phyloP scores from a whole-genome alignment of 108 stramenopile genomes.

The Epithemia pelagica region DNA sequence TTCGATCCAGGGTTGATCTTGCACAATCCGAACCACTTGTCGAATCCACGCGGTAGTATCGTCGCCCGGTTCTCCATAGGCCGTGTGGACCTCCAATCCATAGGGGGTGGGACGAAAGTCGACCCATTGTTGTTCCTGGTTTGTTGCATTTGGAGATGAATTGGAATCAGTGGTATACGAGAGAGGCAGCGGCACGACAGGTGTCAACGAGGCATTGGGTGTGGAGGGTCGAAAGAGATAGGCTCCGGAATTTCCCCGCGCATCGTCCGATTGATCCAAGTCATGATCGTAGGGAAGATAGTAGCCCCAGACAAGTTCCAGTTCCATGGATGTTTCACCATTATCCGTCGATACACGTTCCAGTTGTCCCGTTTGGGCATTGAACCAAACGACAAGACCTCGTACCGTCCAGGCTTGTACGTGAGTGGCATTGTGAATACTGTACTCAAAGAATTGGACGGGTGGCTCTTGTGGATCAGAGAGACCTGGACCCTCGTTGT shows the following conservation, averaged over 20 bases:
- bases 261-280: constrained; percentile 23
- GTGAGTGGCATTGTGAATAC: too few relatives aligned
- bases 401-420: not conserved
- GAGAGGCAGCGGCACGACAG: constrained; percentile 8
- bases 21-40: constrained; percentile 65
- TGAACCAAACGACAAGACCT: constrained; percentile 1
- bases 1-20: constrained; percentile 67
- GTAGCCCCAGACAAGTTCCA: constrained; percentile 62
- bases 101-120: not conserved
- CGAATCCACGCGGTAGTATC: constrained; percentile 51
- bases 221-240: constrained; percentile 92
- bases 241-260: constrained; percentile 81
- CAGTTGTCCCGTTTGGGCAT: constrained; percentile 34
- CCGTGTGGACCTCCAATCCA: constrained; percentile 58
- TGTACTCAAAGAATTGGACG: not conserved
- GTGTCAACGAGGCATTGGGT: constrained; percentile 27
- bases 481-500: not conserved
- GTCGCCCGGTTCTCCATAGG: constrained; percentile 39
- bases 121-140: not conserved
- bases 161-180: constrained; percentile 3
- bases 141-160: too few relatives aligned
- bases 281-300: constrained; percentile 65
- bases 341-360: constrained; percentile 22
- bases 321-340: constrained; percentile 7
- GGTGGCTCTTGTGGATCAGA: not conserved